Percentiles rank a stretch among this genome's conserved stretches.
These are phyloP conservation scores for Lizonia empirigonia DNA, from an alignment of 2,329 filamentous ascomycete species.

Conservation along the genomic window DNA sequence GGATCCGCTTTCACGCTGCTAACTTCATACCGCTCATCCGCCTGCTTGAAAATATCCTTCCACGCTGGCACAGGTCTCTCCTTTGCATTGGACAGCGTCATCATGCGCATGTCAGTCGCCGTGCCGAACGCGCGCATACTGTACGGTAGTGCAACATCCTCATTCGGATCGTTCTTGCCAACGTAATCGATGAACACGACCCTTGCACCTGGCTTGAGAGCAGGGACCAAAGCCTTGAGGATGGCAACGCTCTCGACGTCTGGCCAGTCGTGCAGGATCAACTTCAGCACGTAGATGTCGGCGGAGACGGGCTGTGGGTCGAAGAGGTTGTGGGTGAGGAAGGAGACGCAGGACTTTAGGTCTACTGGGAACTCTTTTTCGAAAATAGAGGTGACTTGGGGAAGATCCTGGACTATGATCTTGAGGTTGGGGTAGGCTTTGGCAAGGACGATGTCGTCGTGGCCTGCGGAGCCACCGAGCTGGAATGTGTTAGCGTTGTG, in stretches of 20 bases:
- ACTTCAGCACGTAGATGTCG: conserved; percentile 62
- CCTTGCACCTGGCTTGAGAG: conserved; percentile 61
- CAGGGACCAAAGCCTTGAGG: conserved; percentile 57
- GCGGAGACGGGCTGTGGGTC: conserved; percentile 60
- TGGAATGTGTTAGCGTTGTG: conserved; percentile 9
- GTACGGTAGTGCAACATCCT: conserved; percentile 27
- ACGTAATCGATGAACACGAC: conserved; percentile 52
- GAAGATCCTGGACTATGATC: conserved; percentile 42
- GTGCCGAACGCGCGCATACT: conserved; percentile 35
- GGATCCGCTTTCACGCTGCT: conserved; percentile 31
- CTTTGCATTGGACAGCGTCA: conserved; percentile 57
- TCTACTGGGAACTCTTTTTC: conserved; percentile 30
- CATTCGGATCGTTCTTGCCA: conserved; percentile 24
- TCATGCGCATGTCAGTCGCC: conserved; percentile 57
- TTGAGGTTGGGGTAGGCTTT: conserved; percentile 33
- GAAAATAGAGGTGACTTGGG: conserved; percentile 33
- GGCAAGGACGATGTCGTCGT: conserved; percentile 39
- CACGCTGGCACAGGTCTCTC: conserved; percentile 57
- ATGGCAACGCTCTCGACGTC: conserved; percentile 52
- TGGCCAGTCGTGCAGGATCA: conserved; percentile 67
- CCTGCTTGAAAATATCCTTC: conserved; percentile 52
- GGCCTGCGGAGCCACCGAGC: conserved; percentile 40
- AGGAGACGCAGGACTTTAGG: conserved; percentile 38
- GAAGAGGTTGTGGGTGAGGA: conserved; percentile 64
- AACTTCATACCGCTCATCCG: conserved; percentile 56